phyloP scores from a whole-genome alignment of 192 early-diverging fungal species.

The Linnemannia zychae region DNA sequence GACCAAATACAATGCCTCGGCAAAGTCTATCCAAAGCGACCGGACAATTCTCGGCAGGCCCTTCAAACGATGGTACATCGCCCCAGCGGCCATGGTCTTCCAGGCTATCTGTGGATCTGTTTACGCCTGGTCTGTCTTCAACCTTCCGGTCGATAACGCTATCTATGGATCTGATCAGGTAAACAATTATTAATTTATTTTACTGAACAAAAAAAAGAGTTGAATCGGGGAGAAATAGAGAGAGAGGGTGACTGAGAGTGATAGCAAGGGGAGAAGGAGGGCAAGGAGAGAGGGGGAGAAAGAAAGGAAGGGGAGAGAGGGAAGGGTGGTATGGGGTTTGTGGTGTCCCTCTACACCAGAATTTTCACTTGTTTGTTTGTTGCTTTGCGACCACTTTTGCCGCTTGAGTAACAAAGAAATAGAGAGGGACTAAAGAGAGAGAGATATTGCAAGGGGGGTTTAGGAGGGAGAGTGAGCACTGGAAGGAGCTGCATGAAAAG shows the following conservation, averaged over 20 bases:
- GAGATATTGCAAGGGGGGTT: background rate
- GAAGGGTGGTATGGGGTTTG: background rate
- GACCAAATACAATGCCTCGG: slow-evolving; percentile 48
- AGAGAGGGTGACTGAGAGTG: background rate
- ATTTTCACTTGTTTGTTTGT: background rate
- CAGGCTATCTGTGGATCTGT: slow-evolving; percentile 77
- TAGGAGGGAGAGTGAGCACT: too few species aligned
- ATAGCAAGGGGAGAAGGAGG: too few species aligned
- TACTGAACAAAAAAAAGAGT: background rate
- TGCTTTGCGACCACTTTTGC: background rate
- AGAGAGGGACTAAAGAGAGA: background rate
- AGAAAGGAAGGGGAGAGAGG: background rate
- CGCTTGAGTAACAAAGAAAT: background rate
- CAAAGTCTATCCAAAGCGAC: slow-evolving; percentile 47
- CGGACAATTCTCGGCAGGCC: slow-evolving; percentile 46
- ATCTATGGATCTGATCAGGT: slow-evolving; percentile 57
- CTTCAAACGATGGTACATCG: slow-evolving; percentile 70
- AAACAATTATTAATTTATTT: background rate
- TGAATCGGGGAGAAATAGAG: background rate
- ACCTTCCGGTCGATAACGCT: slow-evolving; percentile 66
- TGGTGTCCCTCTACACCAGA: background rate
- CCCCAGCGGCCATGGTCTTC: slow-evolving; percentile 71
- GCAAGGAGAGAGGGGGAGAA: background rate
- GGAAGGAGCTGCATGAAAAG: background rate
- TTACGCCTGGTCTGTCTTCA: slow-evolving; percentile 79